Base-by-base conservation (phyloP, 805 yeast species). In the Tetrapisispora phaffii region DNA sequence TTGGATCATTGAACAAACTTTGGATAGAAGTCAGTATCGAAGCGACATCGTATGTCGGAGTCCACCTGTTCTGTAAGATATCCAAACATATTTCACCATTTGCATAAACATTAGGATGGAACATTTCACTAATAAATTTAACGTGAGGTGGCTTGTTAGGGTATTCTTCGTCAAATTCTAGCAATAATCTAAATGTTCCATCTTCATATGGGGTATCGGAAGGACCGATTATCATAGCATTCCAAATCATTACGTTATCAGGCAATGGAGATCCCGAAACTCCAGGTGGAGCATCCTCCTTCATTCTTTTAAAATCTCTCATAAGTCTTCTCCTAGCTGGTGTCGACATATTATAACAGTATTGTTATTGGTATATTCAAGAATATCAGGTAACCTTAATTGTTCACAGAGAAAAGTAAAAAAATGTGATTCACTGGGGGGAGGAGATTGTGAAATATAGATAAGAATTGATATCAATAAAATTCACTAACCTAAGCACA, bases 261-360 rank as follows among this genome's bases (percentile, higher is more conserved):
- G 97, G 88, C 43, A 90, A 75, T 4, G 98, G 98, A 5, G 96
- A 85, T 0, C 98, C 98, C 6, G 96, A 85, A 10, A 93, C 95
- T 15, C 98, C 98, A 28, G 95, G 93, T 21, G 98, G 96, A 12
- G 97, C 93, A 66, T 93, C 98, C 70, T 84, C 93, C 66, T 93
- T 96, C 82, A 93, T 89, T 56, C 97, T 82, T 66, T 88, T 89
- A 69, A 93, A 87, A 68, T 93, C 98, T 66, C 98, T 85, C 97
- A 93, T 93, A 58, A 93, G 79, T 71, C 98, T 80, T 79, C 96
- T 84, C 65, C 96, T 80, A n/a, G 98, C 98, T 15, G 96, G 93
- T 7, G 98, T 93, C 7, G 97, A 89, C 98, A 90, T 90, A 34
- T 26, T 35, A 7, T 13, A 13, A 16, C 17, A 13, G 5, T 12